phyloP scores from a whole-genome alignment of 495 filamentous ascomycete species.

The Cercophora samala region DNA sequence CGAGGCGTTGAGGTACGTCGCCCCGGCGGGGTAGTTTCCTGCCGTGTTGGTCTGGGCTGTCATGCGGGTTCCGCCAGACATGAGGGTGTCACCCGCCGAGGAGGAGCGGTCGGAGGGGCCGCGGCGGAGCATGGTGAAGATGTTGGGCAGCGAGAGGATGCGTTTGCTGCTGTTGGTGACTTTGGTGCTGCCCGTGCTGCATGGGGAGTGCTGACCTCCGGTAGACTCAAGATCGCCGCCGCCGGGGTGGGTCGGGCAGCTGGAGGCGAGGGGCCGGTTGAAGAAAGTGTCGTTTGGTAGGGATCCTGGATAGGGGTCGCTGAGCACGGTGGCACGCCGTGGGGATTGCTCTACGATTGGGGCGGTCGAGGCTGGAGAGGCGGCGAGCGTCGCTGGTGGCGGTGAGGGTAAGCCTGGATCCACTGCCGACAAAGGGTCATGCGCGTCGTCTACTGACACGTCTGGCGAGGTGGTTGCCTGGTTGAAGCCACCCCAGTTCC shows the following conservation, averaged over 20 bases:
- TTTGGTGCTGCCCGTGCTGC: not conserved
- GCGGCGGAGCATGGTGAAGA: slow-evolving; percentile 24
- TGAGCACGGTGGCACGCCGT: not conserved
- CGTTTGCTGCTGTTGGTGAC: not conserved
- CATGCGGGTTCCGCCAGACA: slow-evolving; percentile 21
- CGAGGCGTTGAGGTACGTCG: slow-evolving; percentile 12
- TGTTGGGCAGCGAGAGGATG: slow-evolving; percentile 24
- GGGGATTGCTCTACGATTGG: not conserved
- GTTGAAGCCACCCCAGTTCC: slow-evolving; percentile 38
- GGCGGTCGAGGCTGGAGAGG: not conserved
- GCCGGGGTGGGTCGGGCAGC: slow-evolving; percentile 1
- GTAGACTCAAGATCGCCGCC: not conserved
- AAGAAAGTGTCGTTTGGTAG: not conserved
- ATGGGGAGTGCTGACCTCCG: not conserved
- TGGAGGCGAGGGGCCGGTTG: slow-evolving; percentile 1
- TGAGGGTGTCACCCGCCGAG: not conserved
- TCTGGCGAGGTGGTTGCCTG: slow-evolving; percentile 17
- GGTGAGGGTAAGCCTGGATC: not conserved
- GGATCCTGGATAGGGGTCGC: not conserved
- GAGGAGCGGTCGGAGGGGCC: slow-evolving; percentile 18
- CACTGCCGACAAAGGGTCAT: slow-evolving; percentile 14
- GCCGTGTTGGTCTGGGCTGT: slow-evolving; percentile 37
- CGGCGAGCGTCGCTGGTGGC: not conserved
- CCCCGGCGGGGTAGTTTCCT: not conserved
- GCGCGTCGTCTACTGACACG: slow-evolving; percentile 18